Percentiles rank a stretch among this genome's conserved stretches.
phyloP scores from a whole-genome alignment of 805 yeast species.

The Nakazawaea holstii region DNA sequence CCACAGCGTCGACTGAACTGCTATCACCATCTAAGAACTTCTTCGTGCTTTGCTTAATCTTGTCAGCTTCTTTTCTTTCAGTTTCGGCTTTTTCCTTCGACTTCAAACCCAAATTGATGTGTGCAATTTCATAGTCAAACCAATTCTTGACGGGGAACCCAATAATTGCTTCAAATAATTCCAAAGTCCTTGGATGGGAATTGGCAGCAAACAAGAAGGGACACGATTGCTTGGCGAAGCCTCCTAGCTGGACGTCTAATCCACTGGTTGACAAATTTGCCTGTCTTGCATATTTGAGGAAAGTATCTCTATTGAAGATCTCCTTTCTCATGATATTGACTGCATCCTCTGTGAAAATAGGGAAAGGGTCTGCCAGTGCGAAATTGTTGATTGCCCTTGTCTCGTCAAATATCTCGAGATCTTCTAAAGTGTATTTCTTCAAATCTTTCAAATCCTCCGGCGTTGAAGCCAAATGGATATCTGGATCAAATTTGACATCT shows the following conservation, averaged over 20 bases:
- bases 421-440: constrained; percentile 28
- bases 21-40: constrained; percentile 24
- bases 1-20: constrained; percentile 28
- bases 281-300: constrained; percentile 36
- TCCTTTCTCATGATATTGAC: constrained; percentile 50
- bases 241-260: constrained; percentile 28
- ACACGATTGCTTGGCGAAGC: constrained; percentile 23
- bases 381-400: constrained; percentile 30
- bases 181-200: constrained; percentile 36
- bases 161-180: constrained; percentile 31
- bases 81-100: constrained; percentile 20
- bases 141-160: constrained; percentile 33
- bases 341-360: constrained; percentile 54
- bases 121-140: constrained; percentile 36
- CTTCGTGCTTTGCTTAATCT: constrained; percentile 14
- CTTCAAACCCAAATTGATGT: constrained; percentile 31
- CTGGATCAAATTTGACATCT: constrained; percentile 26
- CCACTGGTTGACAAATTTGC: constrained; percentile 24
- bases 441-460: constrained; percentile 20
- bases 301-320: constrained; percentile 35
- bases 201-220: constrained; percentile 35
- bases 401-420: constrained; percentile 28
- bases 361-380: constrained; percentile 53
- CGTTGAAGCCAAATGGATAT: constrained; percentile 27
- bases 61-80: background rate